These are phyloP conservation scores for Gynostemma pentaphyllum DNA, from an alignment of 306 rosid species.

Conservation along the genomic window DNA sequence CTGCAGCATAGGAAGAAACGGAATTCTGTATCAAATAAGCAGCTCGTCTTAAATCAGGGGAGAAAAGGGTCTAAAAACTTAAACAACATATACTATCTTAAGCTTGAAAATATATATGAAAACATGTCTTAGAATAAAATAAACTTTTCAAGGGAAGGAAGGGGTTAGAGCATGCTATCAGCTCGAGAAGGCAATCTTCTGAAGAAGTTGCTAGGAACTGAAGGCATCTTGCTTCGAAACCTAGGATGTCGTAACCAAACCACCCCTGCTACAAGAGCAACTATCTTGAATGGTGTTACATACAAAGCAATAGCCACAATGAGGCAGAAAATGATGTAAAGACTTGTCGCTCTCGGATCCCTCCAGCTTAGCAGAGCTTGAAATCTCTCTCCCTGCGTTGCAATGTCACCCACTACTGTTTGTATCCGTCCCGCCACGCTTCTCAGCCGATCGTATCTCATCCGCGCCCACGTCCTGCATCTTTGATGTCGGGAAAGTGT, in stretches of 20 bases:
- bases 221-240: constrained; percentile 70
- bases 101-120: no score
- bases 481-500: constrained; percentile 61
- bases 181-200: constrained; percentile 65
- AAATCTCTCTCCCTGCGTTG: constrained; percentile 60
- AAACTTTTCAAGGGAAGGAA: no score
- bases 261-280: constrained; percentile 43
- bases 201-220: constrained; percentile 59
- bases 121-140: no score
- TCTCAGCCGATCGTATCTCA: constrained; percentile 69
- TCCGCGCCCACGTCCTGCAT: constrained; percentile 38
- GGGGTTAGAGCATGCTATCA: constrained; percentile 63
- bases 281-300: constrained; percentile 43
- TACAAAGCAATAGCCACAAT: constrained; percentile 42
- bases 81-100: no score
- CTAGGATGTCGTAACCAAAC: constrained; percentile 61
- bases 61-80: no score
- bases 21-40: no score
- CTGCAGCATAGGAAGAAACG: no score
- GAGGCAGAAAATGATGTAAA: constrained; percentile 34
- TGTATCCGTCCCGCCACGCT: constrained; percentile 68
- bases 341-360: constrained; percentile 51
- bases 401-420: constrained; percentile 54
- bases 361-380: constrained; percentile 47
- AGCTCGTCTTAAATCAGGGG: no score